Conservation (phyloP, 2,329 filamentous ascomycete species). For the Trichoderma atrobrunneum region DNA sequence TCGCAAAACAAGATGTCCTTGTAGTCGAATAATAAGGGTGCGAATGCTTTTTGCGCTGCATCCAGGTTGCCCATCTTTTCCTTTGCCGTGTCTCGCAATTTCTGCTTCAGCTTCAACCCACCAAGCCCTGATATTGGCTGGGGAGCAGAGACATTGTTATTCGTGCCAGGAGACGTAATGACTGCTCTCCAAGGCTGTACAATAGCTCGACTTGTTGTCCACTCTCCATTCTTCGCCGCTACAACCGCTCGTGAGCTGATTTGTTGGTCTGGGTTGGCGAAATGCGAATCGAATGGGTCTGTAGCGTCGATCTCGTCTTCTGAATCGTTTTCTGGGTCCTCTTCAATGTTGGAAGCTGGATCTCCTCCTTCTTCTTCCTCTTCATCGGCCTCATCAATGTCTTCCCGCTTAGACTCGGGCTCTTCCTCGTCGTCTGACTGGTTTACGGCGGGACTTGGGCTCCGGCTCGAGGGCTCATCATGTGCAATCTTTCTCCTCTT, state of each 20-base stretch:
- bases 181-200: constrained; percentile 49
- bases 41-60: constrained; percentile 61
- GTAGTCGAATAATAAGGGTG: constrained; percentile 76
- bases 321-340: constrained; percentile 37
- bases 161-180: constrained; percentile 44
- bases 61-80: constrained; percentile 58
- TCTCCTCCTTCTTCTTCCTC: constrained; percentile 20
- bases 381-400: constrained; percentile 26
- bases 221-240: constrained; percentile 49
- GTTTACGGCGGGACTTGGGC: constrained; percentile 32
- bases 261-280: constrained; percentile 64
- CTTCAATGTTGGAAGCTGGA: constrained; percentile 23
- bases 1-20: constrained; percentile 75
- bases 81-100: constrained; percentile 55
- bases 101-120: constrained; percentile 66
- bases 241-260: constrained; percentile 54
- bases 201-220: constrained; percentile 48
- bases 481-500: constrained; percentile 59
- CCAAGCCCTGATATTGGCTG: constrained; percentile 39
- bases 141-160: constrained; percentile 31
- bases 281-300: constrained; percentile 82
- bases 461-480: constrained; percentile 24
- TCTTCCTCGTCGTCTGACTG: constrained; percentile 42
- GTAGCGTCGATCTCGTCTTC: constrained; percentile 52
- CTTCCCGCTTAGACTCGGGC: constrained; percentile 29